phyloP scores from a whole-genome alignment of 495 filamentous ascomycete species.

The Neurospora discreta region DNA sequence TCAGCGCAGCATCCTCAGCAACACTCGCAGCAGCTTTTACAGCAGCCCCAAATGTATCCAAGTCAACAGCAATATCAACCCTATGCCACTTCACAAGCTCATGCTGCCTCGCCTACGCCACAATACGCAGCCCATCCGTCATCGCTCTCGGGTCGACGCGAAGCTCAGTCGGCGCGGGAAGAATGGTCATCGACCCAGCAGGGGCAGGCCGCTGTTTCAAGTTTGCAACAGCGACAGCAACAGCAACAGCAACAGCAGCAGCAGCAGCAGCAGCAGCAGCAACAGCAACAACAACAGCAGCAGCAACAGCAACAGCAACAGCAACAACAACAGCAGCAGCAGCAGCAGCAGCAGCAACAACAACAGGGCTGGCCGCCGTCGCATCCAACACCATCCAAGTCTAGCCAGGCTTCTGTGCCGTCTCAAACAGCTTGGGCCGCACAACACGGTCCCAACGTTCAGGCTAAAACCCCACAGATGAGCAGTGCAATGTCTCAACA shows the following conservation, averaged over 20 bases:
- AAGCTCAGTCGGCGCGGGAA: conserved; percentile 8
- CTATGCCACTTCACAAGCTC: conserved; percentile 11
- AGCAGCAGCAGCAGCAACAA: conserved; percentile 2
- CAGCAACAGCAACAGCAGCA: conserved; percentile 10
- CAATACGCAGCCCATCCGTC: conserved; percentile 17
- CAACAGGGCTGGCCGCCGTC: conserved; percentile 20
- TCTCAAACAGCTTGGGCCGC: conserved; percentile 32
- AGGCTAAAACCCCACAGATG: conserved; percentile 25
- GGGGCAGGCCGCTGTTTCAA: conserved; percentile 2
- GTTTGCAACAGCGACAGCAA: conserved; percentile 13
- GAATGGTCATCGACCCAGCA: conserved; percentile 10
- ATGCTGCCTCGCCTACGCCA: conserved; percentile 16
- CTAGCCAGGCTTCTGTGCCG: conserved; percentile 24
- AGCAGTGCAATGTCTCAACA: conserved; percentile 25
- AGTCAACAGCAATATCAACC: conserved; percentile 2
- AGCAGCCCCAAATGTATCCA: conserved; percentile 13
- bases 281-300: conserved; percentile 1
- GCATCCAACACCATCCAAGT: conserved; percentile 29
- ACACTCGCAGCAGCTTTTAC: not conserved
- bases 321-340: conserved; percentile 5
- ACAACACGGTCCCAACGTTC: conserved; percentile 24
- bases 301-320: conserved; percentile 5
- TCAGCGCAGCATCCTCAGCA: conserved; percentile 13
- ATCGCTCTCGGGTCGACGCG: conserved; percentile 8
- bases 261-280: not conserved